Percentiles rank a stretch among this genome's conserved stretches.
Conservation (phyloP, 2,329 filamentous ascomycete genomes). For the Fusarium equiseti region DNA sequence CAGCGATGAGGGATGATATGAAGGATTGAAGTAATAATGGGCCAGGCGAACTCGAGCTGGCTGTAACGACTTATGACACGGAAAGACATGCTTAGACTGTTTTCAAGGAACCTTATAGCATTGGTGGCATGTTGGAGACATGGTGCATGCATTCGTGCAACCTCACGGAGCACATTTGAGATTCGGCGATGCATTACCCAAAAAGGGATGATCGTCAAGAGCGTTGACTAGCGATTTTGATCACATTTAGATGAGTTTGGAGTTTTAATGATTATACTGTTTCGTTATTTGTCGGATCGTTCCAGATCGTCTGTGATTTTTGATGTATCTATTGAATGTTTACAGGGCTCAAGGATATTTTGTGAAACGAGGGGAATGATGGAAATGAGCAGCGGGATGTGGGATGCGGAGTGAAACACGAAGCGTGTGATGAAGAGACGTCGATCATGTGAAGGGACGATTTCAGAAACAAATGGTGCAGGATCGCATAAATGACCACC, state of each 20-base stretch:
- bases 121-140: constrained; percentile 39
- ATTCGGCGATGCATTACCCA: constrained; percentile 27
- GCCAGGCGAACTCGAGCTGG: constrained; percentile 20
- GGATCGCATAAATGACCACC: constrained; percentile 24
- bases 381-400: constrained; percentile 31
- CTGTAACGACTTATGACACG: constrained; percentile 43
- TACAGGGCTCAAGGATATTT: constrained; percentile 24
- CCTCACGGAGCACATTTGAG: constrained; percentile 41
- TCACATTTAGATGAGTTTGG: constrained; percentile 32
- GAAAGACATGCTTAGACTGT: constrained; percentile 36
- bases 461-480: constrained; percentile 7
- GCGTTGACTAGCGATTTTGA: constrained; percentile 39
- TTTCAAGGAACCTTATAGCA: constrained; percentile 24
- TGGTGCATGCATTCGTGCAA: constrained; percentile 34
- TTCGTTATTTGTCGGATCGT: not conserved
- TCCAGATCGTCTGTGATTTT: not conserved
- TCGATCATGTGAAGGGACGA: constrained; percentile 30
- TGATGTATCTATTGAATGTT: constrained; percentile 9
- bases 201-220: constrained; percentile 17
- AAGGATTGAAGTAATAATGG: constrained; percentile 18
- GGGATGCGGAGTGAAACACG: constrained; percentile 29
- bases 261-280: constrained; percentile 22
- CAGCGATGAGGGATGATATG: not conserved
- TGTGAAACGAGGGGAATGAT: constrained; percentile 35
- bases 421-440: constrained; percentile 18